Evolutionary conservation across 164 flowering plant genomes (phyloP).

Genomic region (Euptelea pleiosperma): DNA sequence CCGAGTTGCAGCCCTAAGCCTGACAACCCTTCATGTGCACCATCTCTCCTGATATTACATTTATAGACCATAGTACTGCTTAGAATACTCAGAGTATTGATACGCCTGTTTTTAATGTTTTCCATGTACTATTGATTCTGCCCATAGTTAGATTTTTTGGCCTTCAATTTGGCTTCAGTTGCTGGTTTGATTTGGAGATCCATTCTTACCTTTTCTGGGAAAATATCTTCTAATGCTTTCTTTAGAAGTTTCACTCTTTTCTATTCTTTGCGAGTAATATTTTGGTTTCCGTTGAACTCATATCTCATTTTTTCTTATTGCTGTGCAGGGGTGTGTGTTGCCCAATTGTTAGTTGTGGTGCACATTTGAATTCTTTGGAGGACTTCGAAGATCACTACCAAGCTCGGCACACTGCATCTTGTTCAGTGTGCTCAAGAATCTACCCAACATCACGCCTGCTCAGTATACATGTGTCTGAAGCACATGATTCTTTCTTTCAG

Average conservation of each 20-base stretch:
- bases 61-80: too few species aligned
- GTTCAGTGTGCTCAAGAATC: conserved; percentile 90
- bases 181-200: too few species aligned
- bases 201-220: neutral
- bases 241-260: neutral
- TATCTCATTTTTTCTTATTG: neutral
- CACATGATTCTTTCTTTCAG: conserved; percentile 92
- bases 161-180: too few species aligned
- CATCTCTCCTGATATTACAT: too few species aligned
- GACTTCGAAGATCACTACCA: conserved; percentile 88
- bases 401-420: conserved; percentile 83
- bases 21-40: too few species aligned
- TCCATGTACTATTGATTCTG: too few species aligned
- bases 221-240: neutral
- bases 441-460: conserved; percentile 88
- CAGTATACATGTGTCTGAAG: conserved; percentile 93
- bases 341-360: conserved; percentile 87
- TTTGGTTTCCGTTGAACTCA: neutral
- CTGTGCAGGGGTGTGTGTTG: conserved; percentile 57
- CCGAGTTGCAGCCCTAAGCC: too few species aligned
- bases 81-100: too few species aligned
- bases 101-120: too few species aligned
- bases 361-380: conserved; percentile 58
- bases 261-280: neutral
- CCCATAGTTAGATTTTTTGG: too few species aligned